phyloP scores from a whole-genome alignment of 257 asterid species.

The Nicotiana knightiana region DNA sequence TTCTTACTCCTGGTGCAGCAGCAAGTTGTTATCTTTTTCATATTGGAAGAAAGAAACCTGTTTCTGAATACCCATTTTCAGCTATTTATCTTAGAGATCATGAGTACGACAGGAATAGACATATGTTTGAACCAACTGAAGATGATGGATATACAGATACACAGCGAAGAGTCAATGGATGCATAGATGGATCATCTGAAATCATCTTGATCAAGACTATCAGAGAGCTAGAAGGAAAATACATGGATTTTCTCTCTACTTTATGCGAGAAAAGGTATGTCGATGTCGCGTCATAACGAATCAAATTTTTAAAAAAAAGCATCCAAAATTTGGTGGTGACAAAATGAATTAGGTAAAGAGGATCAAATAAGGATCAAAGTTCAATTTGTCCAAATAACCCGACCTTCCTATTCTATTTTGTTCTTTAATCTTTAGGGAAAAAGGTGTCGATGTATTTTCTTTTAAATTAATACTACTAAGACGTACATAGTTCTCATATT shows the following conservation, averaged over 20 bases:
- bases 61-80: slow-evolving; percentile 13
- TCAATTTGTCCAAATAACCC: no score
- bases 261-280: neutral
- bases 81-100: slow-evolving; percentile 6
- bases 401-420: no score
- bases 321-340: no score
- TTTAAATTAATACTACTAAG: no score
- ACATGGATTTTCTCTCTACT: neutral
- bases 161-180: neutral
- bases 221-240: slow-evolving; percentile 18
- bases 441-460: no score
- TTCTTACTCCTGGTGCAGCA: neutral
- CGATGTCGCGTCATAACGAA: no score
- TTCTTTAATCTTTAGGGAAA: no score
- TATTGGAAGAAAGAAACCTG: neutral
- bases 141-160: slow-evolving; percentile 5
- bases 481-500: no score
- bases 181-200: slow-evolving; percentile 1
- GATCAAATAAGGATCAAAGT: no score
- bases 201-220: slow-evolving; percentile 14
- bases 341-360: no score
- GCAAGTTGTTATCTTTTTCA: slow-evolving; percentile 6
- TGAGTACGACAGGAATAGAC: neutral
- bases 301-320: no score
- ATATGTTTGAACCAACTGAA: neutral